Base-by-base conservation (phyloP, 768 basidiomycete species). In the Agrocybe chaxingu region DNA sequence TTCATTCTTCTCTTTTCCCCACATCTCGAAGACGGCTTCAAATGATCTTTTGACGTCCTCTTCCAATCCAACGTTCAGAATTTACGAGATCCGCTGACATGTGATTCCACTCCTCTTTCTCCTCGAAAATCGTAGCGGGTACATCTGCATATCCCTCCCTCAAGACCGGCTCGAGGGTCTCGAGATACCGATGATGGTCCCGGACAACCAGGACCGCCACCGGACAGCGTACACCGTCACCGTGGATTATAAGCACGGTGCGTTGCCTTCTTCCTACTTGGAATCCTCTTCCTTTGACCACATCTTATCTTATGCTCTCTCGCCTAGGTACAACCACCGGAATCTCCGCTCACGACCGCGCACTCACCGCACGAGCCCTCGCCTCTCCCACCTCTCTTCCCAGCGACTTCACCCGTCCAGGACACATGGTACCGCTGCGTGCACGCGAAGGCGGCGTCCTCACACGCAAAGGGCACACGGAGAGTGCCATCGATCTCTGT, bases 191-290 rank as follows among this genome's bases (percentile, higher is more conserved):
- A 92, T 94, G 88, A 98, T 98, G 94, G 85, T 94, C n/a, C 78
- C 83, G 1, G 71, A 78, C 43, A 98, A 98, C 66, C 82, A 93
- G 62, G 97, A 99, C 58, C 81, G 83, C 35, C 90, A 95, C 66
- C 80, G 82, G 40, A 99, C 97, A 0, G 97, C 97, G 0, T 99
- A 98, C 72, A 93, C 95, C 7, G 74, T 97, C 52, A 98, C 97
- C 0, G 89, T 96, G 42, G 97, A 99, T 70, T 94, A 94, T 67
- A 87, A 81, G 60, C 80, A 91, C 55, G 92, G 94, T 90, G 47
- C 51, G 80, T 67, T 90, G 47, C 51, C 80, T 67, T 32, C 43
- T 49, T 48, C 40, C 24, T 43, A 18, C 42, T 30, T 41, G 30
- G n/a, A 36, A 18, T 34, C 32, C 47, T 43, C 49, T 52, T 37